Evolutionary conservation across 768 basidiomycete genomes (phyloP).

Genomic region (Boletus rubescentipes): DNA sequence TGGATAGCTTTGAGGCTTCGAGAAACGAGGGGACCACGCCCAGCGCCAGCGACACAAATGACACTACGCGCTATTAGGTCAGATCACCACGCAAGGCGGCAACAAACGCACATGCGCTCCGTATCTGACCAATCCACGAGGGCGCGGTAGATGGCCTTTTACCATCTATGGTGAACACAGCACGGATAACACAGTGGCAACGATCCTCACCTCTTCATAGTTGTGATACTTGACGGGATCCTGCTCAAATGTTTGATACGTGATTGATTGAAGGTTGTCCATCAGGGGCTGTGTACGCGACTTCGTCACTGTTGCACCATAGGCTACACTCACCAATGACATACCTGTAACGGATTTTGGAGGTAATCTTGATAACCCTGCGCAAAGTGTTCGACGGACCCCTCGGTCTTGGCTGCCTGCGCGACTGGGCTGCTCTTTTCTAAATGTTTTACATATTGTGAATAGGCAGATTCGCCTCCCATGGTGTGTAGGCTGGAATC

Average conservation of each 20-base stretch:
- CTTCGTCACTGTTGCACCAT: constrained; percentile 7
- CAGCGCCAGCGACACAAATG: constrained; percentile 92
- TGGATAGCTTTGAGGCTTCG: constrained; percentile 77
- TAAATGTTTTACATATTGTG: constrained; percentile 83
- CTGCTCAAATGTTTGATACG: constrained; percentile 97
- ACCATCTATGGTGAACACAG: constrained; percentile 9
- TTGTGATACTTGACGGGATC: constrained; percentile 95
- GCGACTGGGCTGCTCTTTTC: constrained; percentile 74
- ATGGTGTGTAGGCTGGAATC: constrained; percentile 61
- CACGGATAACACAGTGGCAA: constrained; percentile 8
- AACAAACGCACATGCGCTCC: constrained; percentile 58
- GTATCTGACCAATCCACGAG: constrained; percentile 66
- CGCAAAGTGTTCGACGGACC: constrained; percentile 87
- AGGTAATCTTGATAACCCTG: constrained; percentile 94
- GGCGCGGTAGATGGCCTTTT: constrained; percentile 77
- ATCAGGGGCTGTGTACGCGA: constrained; percentile 70
- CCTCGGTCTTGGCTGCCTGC: constrained; percentile 59
- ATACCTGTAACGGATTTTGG: constrained; percentile 89
- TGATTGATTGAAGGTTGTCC: constrained; percentile 94
- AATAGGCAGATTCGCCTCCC: constrained; percentile 86
- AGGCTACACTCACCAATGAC: constrained; percentile 15
- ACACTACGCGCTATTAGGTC: constrained; percentile 46
- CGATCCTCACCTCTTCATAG: constrained; percentile 78
- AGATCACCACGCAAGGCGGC: constrained; percentile 12
- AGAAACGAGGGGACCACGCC: constrained; percentile 88